Evolutionary conservation across 768 basidiomycete species (phyloP).

Genomic region (Neoboletus brunneissimus): DNA sequence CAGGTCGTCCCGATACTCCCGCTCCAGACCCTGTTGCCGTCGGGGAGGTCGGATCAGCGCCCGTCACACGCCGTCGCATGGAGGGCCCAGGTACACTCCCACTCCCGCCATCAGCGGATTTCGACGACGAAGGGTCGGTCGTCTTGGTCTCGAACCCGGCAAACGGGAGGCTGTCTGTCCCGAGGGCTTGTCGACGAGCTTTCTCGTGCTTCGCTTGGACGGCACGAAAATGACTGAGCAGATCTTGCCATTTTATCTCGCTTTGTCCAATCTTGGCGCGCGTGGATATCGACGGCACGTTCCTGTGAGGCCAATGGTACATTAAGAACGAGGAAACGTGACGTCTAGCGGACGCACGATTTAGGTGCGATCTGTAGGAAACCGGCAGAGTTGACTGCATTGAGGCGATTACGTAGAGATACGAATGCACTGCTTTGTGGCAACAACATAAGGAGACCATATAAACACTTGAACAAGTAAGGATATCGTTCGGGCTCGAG

Average conservation of each 20-base stretch:
- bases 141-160: conserved; percentile 39
- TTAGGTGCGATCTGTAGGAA: conserved; percentile 90
- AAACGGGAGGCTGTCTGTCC: conserved; percentile 56
- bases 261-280: conserved; percentile 80
- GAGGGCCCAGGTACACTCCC: conserved; percentile 36
- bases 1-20: conserved; percentile 33
- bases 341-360: conserved; percentile 48
- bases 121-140: conserved; percentile 20
- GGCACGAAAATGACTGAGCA: conserved; percentile 86
- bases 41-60: conserved; percentile 37
- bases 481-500: conserved; percentile 97
- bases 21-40: conserved; percentile 7
- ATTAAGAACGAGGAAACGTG: too few species aligned
- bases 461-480: conserved; percentile 94
- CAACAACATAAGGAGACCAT: conserved; percentile 93
- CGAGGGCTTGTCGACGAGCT: conserved; percentile 72
- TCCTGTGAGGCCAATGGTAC: conserved; percentile 31
- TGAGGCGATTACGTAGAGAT: conserved; percentile 89
- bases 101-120: neutral
- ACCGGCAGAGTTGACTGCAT: conserved; percentile 92
- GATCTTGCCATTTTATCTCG: conserved; percentile 97
- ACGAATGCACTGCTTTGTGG: conserved; percentile 97
- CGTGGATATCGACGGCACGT: conserved; percentile 39
- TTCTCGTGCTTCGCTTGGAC: conserved; percentile 93
- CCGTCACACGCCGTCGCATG: conserved; percentile 63